Evolutionary conservation across 345 rosid species (phyloP).

Genomic region (Gossypioides kirkii): DNA sequence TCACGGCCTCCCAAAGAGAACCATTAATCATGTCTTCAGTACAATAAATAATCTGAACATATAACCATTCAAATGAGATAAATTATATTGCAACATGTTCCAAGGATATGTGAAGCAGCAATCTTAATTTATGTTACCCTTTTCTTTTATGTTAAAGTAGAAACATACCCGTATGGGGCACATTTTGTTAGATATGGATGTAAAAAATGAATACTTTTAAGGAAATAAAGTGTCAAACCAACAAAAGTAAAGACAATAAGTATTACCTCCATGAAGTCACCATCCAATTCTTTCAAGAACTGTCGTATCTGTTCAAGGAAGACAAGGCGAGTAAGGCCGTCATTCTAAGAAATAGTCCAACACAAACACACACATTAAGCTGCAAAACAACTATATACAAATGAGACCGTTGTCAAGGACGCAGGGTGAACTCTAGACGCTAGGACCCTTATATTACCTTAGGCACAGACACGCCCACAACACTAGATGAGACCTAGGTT

Average conservation of each 20-base stretch:
- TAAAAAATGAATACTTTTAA: neutral
- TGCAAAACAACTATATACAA: neutral
- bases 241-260: neutral
- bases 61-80: neutral
- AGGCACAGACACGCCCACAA: neutral
- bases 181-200: neutral
- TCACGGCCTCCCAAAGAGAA: slow-evolving; percentile 73
- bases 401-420: neutral
- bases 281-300: slow-evolving; percentile 65
- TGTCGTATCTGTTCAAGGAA: slow-evolving; percentile 49
- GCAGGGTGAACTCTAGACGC: too few relatives aligned
- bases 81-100: neutral
- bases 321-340: neutral
- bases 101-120: neutral
- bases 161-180: too few relatives aligned
- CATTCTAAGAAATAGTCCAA: neutral
- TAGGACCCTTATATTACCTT: too few relatives aligned
- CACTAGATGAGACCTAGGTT: neutral
- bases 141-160: neutral
- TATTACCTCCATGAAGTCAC: slow-evolving; percentile 78
- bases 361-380: neutral
- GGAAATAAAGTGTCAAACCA: neutral
- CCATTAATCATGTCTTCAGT: slow-evolving; percentile 66
- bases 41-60: slow-evolving; percentile 50
- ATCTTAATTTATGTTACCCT: neutral